These are phyloP conservation scores for Imleria badia DNA, from an alignment of 768 basidiomycete genomes.

Conservation along the genomic window DNA sequence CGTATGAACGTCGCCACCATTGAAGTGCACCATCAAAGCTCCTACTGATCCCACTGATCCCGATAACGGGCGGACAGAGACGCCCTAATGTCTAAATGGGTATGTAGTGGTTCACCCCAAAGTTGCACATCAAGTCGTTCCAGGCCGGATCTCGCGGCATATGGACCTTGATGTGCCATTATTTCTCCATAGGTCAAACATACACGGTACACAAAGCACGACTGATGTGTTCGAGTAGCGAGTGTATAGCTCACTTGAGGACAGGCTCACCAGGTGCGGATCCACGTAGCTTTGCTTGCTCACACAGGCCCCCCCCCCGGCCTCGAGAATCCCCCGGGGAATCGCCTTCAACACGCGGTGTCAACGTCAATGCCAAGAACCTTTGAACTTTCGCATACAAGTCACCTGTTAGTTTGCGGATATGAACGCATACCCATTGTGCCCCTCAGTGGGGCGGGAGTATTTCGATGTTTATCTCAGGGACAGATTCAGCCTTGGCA, in stretches of 20 bases:
- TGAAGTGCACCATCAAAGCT: neutral
- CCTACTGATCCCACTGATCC: neutral
- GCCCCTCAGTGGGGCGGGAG: neutral
- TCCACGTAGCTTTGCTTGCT: neutral
- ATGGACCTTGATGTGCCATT: neutral
- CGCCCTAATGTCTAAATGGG: neutral
- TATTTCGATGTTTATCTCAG: neutral
- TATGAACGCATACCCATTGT: neutral
- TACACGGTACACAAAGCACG: neutral
- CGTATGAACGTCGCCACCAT: neutral
- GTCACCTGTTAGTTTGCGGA: constrained; percentile 1
- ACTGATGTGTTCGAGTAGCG: too few relatives aligned
- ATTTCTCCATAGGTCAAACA: neutral
- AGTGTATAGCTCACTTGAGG: too few relatives aligned
- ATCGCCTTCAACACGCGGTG: constrained; percentile 1
- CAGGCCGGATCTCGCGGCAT: neutral
- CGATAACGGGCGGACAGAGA: neutral
- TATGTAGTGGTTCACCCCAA: neutral
- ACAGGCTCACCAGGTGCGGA: too few relatives aligned
- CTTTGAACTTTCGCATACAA: neutral
- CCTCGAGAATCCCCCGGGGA: neutral
- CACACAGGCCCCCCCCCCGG: too few relatives aligned
- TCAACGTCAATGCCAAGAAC: constrained; percentile 1
- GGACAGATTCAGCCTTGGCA: neutral
- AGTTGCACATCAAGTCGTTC: neutral